Evolutionary conservation across 2,329 filamentous ascomycete genomes (phyloP).

Genomic region (Neodidymelliopsis sp.): DNA sequence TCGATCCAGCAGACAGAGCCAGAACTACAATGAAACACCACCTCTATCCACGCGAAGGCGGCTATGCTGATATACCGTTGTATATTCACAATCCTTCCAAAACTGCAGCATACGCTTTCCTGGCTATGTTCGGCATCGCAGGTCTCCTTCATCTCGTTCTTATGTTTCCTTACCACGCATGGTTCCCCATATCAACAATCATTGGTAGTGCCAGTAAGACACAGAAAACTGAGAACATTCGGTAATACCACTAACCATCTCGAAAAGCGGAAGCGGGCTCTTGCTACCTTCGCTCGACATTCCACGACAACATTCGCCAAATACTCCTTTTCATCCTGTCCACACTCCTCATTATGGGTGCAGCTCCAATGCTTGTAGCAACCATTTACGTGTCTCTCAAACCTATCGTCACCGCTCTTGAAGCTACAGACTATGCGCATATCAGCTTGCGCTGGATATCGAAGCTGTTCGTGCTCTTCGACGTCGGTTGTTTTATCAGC

Average conservation of each 20-base stretch:
- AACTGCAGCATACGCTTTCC: conserved; percentile 11
- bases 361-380: conserved; percentile 57
- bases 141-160: conserved; percentile 14
- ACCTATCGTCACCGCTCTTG: conserved; percentile 50
- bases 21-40: background rate
- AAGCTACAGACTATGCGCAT: conserved; percentile 48
- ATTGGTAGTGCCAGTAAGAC: conserved; percentile 58
- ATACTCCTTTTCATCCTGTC: conserved; percentile 50
- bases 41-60: conserved; percentile 1
- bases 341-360: conserved; percentile 53
- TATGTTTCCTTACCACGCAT: conserved; percentile 29
- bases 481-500: conserved; percentile 21
- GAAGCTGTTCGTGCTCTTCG: conserved; percentile 6
- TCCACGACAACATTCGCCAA: conserved; percentile 13
- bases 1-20: too few species aligned
- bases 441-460: conserved; percentile 33
- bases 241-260: background rate
- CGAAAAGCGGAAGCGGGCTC: conserved; percentile 20
- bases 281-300: conserved; percentile 22
- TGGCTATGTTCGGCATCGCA: conserved; percentile 14
- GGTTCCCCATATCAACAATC: conserved; percentile 60
- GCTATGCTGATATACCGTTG: conserved; percentile 13
- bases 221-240: too few species aligned
- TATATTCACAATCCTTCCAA: conserved; percentile 16
- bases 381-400: conserved; percentile 58